Conservation (phyloP, 1,284 basidiomycete species). For the Irpex rosettiformis region DNA sequence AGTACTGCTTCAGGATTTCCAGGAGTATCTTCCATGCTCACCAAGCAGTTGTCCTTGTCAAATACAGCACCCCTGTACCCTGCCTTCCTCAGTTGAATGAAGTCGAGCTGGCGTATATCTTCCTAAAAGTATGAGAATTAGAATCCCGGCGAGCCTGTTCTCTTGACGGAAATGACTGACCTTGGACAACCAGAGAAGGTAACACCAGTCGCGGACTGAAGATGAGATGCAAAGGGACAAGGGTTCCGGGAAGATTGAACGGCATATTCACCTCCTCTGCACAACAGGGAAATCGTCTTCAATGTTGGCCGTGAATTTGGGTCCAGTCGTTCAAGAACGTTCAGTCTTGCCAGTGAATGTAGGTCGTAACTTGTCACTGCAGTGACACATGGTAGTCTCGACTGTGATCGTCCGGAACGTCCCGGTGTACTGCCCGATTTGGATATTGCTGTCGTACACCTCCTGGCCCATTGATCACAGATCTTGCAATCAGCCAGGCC, state of each 20-base stretch:
- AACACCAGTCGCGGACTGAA: conserved; percentile 72
- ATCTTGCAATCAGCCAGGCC: too few relatives aligned
- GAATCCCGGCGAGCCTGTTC: background rate
- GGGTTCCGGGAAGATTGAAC: conserved; percentile 72
- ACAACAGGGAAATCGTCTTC: background rate
- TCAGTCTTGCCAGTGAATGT: too few relatives aligned
- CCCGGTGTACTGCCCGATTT: background rate
- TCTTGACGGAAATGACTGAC: conserved; percentile 41
- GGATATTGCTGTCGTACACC: background rate
- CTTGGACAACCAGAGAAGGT: conserved; percentile 71
- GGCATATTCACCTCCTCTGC: conserved; percentile 45
- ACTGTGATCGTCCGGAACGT: background rate
- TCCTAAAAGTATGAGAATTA: conserved; percentile 32
- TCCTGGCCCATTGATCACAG: background rate
- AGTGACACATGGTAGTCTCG: too few relatives aligned
- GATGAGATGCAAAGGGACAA: conserved; percentile 73
- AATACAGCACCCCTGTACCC: conserved; percentile 89
- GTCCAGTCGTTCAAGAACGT: too few relatives aligned
- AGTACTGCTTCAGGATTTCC: background rate
- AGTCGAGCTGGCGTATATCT: conserved; percentile 90
- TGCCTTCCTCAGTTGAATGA: conserved; percentile 66
- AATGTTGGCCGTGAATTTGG: too few relatives aligned
- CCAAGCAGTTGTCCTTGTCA: conserved; percentile 98
- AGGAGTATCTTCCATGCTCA: conserved; percentile 31
- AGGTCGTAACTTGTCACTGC: too few relatives aligned